A percentile compares a stretch with the other conserved stretches of the same genome.
phyloP scores from a whole-genome alignment of 164 flowering plant species.

The Chloranthus sessilifolius region DNA sequence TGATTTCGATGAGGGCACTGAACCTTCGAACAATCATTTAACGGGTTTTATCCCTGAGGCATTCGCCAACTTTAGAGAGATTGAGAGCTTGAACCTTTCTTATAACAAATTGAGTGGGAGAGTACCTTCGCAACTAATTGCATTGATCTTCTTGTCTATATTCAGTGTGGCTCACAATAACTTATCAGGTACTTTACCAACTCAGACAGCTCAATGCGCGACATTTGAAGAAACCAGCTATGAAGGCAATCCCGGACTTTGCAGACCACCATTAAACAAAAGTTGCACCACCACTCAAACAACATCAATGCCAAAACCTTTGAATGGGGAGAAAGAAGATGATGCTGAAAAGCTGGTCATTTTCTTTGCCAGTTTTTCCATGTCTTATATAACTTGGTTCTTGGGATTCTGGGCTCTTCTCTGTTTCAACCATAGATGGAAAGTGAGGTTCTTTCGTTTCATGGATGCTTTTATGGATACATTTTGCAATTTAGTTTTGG shows the following conservation, averaged over 20 bases:
- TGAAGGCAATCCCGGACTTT: conserved; percentile 6
- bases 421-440: background rate
- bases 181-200: background rate
- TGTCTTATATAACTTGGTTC: background rate
- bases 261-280: conserved; percentile 2
- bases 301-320: background rate
- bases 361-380: conserved; percentile 1
- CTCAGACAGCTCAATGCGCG: background rate
- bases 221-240: background rate
- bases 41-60: conserved; percentile 3
- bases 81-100: conserved; percentile 12
- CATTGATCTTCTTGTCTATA: background rate
- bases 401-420: background rate
- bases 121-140: background rate
- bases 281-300: background rate
- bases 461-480: no score
- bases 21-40: conserved; percentile 8
- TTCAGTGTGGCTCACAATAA: conserved; percentile 1
- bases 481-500: no score
- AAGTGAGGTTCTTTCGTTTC: background rate
- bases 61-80: background rate
- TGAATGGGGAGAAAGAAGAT: background rate
- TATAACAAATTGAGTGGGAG: conserved; percentile 2
- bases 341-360: background rate
- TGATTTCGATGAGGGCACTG: conserved; percentile 1